Evolutionary conservation across 345 rosid genomes (phyloP).

Genomic region (Excoecaria agallocha): DNA sequence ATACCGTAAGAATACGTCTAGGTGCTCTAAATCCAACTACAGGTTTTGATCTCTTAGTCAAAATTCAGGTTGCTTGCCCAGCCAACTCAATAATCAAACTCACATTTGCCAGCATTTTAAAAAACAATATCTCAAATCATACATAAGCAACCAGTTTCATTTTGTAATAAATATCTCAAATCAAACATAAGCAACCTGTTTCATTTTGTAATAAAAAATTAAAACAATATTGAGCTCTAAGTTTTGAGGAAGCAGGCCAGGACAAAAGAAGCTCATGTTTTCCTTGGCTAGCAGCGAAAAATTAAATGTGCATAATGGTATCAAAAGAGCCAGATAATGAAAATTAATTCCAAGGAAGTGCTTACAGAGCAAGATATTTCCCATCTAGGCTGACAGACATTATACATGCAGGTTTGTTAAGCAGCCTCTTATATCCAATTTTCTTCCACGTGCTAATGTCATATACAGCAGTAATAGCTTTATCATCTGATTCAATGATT

Average conservation of each 20-base stretch:
- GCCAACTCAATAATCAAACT: not conserved
- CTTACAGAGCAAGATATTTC: constrained; percentile 92
- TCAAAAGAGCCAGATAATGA: not conserved
- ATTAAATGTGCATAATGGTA: not conserved
- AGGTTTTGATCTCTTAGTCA: not conserved
- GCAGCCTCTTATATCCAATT: constrained; percentile 84
- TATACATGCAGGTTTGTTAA: constrained; percentile 67
- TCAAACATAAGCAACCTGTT: not conserved
- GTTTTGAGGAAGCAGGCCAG: not conserved
- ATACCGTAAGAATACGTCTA: not conserved
- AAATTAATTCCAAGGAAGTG: not conserved
- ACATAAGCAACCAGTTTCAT: not conserved
- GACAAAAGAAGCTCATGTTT: not conserved
- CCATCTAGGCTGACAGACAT: constrained; percentile 93
- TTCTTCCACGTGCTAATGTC: constrained; percentile 92
- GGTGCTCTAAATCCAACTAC: not conserved
- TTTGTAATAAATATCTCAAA: not conserved
- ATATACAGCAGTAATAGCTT: constrained; percentile 65
- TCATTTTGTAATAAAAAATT: not conserved
- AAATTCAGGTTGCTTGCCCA: not conserved
- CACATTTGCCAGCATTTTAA: not conserved
- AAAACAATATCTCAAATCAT: not conserved
- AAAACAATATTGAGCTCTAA: not conserved
- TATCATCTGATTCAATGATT: constrained; percentile 53
- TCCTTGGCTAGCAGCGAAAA: not conserved